A percentile compares a stretch with the other conserved stretches of the same genome.
These are phyloP conservation scores for Ophiostoma sp. DNA, from an alignment of 2,329 filamentous ascomycete genomes.

Conservation along the genomic window DNA sequence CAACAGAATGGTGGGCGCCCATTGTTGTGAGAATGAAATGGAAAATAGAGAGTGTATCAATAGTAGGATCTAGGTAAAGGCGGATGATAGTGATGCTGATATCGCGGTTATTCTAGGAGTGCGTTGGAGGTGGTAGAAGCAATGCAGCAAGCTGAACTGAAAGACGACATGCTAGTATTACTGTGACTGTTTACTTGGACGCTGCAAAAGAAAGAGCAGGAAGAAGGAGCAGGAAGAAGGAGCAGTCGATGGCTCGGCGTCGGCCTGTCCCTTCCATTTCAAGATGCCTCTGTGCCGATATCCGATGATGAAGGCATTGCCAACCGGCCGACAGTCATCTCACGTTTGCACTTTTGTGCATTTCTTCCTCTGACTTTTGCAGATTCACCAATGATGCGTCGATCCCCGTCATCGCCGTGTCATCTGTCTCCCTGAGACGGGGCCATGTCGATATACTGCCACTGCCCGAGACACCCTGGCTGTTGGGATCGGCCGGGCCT, in stretches of 20 bases:
- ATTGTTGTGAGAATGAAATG: background rate
- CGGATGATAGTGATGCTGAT: background rate
- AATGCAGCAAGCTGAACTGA: too few species aligned
- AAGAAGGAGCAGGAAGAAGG: background rate
- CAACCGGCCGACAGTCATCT: too few species aligned
- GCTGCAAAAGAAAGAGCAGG: background rate
- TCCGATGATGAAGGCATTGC: background rate
- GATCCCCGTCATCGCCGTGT: background rate
- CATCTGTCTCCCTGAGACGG: background rate
- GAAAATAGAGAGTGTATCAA: background rate
- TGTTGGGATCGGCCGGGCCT: background rate
- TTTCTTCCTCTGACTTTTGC: too few species aligned
- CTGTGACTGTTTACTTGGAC: background rate
- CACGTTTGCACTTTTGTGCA: too few species aligned
- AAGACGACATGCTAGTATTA: too few species aligned
- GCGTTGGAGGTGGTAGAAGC: background rate
- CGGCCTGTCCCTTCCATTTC: background rate
- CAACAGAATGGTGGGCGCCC: constrained; percentile 18
- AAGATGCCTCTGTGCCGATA: background rate
- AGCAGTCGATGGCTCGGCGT: background rate
- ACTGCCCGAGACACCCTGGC: background rate
- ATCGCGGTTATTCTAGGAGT: background rate
- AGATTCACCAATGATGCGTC: background rate
- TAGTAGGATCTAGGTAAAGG: background rate
- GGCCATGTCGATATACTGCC: background rate